A percentile compares a stretch with the other conserved stretches of the same genome.
Conservation (phyloP, 2,329 filamentous ascomycete species). For the Exophiala sp. region DNA sequence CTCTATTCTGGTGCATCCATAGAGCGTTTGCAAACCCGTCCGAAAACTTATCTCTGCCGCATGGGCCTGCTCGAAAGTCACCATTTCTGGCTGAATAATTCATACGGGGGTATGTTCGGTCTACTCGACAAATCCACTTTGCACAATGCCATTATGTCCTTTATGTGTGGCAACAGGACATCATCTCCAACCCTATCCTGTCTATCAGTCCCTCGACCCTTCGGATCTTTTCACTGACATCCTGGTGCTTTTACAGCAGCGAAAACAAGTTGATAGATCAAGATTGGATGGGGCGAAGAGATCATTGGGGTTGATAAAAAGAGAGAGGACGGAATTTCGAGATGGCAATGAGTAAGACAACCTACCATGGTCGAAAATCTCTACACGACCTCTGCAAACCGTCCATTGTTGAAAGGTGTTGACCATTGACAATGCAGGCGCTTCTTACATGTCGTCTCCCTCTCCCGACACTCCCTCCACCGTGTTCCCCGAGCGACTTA, state of each 20-base stretch:
- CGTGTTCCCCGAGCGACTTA: constrained; percentile 83
- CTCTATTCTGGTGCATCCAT: neutral
- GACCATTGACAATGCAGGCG: constrained; percentile 35
- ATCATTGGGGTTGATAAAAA: too few species aligned
- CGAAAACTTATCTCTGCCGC: neutral
- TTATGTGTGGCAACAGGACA: neutral
- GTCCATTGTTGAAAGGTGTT: constrained; percentile 2
- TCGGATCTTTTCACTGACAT: neutral
- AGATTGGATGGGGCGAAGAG: neutral
- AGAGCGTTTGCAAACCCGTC: neutral
- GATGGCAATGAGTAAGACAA: constrained; percentile 25
- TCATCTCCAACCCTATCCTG: neutral
- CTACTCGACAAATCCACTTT: constrained; percentile 4
- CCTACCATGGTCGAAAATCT: neutral
- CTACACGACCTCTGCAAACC: neutral
- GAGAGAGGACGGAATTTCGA: neutral
- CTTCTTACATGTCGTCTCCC: constrained; percentile 49
- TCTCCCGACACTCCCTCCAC: constrained; percentile 70
- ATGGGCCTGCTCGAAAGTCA: neutral
- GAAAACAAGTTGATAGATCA: neutral
- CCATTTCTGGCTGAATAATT: constrained; percentile 23
- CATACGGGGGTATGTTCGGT: constrained; percentile 15
- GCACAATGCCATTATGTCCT: constrained; percentile 1
- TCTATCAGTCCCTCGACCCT: neutral
- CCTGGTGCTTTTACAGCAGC: too few species aligned